Evolutionary conservation across 257 asterid species (phyloP).

Genomic region (Nicotiana undulata): DNA sequence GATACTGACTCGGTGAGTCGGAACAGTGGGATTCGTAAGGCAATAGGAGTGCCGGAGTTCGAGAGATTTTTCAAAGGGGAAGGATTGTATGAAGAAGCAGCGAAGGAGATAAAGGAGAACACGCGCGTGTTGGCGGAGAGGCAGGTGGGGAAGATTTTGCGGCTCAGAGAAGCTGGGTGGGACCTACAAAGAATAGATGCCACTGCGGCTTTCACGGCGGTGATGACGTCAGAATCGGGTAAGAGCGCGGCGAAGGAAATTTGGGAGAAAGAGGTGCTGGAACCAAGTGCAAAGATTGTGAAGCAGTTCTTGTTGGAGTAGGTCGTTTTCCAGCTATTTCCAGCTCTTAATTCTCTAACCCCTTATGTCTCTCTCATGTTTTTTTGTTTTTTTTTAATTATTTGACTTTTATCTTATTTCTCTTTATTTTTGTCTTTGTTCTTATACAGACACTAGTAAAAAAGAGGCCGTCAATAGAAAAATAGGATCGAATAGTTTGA

Average conservation of each 20-base stretch:
- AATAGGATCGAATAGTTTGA: neutral
- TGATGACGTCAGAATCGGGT: slow-evolving; percentile 28
- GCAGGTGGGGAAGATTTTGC: slow-evolving; percentile 61
- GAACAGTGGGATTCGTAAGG: slow-evolving; percentile 54
- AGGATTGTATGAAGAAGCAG: slow-evolving; percentile 47
- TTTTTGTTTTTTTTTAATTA: neutral
- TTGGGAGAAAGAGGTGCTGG: slow-evolving; percentile 66
- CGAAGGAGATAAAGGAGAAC: slow-evolving; percentile 63
- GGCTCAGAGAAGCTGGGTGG: slow-evolving; percentile 78
- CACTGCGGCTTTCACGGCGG: slow-evolving; percentile 54
- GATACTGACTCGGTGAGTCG: slow-evolving; percentile 21
- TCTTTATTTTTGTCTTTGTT: neutral
- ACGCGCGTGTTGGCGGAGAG: slow-evolving; percentile 60
- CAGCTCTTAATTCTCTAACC: slow-evolving; percentile 17
- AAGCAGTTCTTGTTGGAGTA: slow-evolving; percentile 72
- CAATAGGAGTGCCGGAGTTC: slow-evolving; percentile 88
- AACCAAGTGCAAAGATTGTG: slow-evolving; percentile 85
- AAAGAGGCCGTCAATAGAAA: slow-evolving; percentile 2
- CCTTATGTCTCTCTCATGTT: slow-evolving; percentile 23
- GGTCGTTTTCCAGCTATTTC: slow-evolving; percentile 58
- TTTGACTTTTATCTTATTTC: neutral
- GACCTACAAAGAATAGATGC: slow-evolving; percentile 65
- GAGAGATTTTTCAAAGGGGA: slow-evolving; percentile 25
- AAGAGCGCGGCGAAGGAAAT: slow-evolving; percentile 20
- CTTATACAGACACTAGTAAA: neutral